Base-by-base conservation (phyloP, 805 yeast species). In the Candida wancherniae region DNA sequence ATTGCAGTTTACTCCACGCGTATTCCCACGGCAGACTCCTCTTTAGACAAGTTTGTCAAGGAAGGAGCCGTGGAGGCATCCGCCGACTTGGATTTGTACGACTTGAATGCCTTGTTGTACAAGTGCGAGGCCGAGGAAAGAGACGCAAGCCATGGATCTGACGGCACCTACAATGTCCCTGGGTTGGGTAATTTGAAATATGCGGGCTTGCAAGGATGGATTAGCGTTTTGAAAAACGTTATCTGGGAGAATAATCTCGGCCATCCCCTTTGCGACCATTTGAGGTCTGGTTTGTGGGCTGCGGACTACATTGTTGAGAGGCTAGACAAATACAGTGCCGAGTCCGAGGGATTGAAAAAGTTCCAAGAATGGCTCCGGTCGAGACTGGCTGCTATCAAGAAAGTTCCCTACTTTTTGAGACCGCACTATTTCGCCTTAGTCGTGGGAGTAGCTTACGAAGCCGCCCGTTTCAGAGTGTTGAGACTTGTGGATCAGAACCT, bases 201-300 rank as follows among this genome's bases (percentile, higher is more conserved):
- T 56, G 88, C 95, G 23, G 98, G 98, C 8, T 61, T 92, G 14
- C 94, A 86, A 55, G 97, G 98, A 1, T 90, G 95, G 95, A 73
- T 78, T 26, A 67, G 85, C 0, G 80, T 77, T 1, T 57, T 90
- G 42, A 69, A 74, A 34, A 53, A 63, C 17, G 71, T 86, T 2
- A 78, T 87, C 15, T 64, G 68, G 51, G 59, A 63, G 23, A 90
- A 90, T 50, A 78, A 88, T 44, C 67, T 90, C 16, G 92, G 88
- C 0, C 94, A 85, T 50, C 88, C 97, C 1, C 42, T 88, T 15
- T 78, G 92, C 39, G 73, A 76, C 28, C 92, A 90, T 53, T 63
- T 90, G 39, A 69, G 97, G 45, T 67, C 70, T 11, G 97, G 97
- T 1, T 56, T 65, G 22, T 90, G 98, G 98, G 94, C 97, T 0